Conservation (phyloP, 495 filamentous ascomycete species). For the Podospora appendiculata region DNA sequence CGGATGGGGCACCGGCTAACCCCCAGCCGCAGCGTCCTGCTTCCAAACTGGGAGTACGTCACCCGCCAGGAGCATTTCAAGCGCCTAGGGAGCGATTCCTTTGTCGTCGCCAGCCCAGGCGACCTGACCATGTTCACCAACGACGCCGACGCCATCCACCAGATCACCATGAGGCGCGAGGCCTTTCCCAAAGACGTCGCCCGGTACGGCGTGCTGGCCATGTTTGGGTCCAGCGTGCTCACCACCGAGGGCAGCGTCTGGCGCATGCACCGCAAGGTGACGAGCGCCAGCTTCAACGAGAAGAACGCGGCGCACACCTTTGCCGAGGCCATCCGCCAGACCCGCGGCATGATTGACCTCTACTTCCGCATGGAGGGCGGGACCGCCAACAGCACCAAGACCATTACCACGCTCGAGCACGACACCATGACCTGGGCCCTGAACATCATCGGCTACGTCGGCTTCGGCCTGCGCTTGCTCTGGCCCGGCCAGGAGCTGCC, state of each 20-base stretch:
- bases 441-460: conserved; percentile 61
- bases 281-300: conserved; percentile 61
- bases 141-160: conserved; percentile 50
- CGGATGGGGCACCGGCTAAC: conserved; percentile 2
- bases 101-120: conserved; percentile 47
- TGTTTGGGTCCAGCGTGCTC: conserved; percentile 60
- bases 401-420: conserved; percentile 41
- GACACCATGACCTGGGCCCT: conserved; percentile 58
- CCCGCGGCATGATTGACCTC: conserved; percentile 43
- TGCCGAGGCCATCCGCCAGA: conserved; percentile 50
- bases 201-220: conserved; percentile 46
- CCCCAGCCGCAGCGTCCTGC: conserved; percentile 19
- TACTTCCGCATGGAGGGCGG: conserved; percentile 31
- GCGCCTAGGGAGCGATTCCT: conserved; percentile 29
- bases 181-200: conserved; percentile 61
- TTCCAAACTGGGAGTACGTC: conserved; percentile 28
- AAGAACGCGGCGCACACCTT: conserved; percentile 63
- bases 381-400: conserved; percentile 25
- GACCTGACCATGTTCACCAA: conserved; percentile 40
- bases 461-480: conserved; percentile 51
- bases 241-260: conserved; percentile 55
- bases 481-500: conserved; percentile 45
- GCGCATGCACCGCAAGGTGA: conserved; percentile 62
- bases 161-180: conserved; percentile 52
- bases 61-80: conserved; percentile 29